Evolutionary conservation across 202 grass and related monocot species (phyloP).

Genomic region (Setaria italica): DNA sequence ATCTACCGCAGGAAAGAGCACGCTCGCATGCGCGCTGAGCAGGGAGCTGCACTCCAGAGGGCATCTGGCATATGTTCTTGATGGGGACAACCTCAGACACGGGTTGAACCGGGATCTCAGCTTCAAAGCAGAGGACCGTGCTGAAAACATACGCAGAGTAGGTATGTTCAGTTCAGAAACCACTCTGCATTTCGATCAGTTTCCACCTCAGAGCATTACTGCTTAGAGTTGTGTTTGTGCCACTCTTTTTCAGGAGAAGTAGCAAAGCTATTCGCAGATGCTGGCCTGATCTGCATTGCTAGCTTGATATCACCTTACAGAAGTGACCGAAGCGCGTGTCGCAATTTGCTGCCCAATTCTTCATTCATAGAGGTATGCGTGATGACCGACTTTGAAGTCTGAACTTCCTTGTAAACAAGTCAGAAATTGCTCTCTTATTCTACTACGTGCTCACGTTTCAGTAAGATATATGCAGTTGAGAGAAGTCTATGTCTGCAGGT

Average conservation of each 20-base stretch:
- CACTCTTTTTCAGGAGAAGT: conserved; percentile 66
- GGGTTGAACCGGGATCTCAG: conserved; percentile 83
- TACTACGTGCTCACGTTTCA: background rate
- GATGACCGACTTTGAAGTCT: no score
- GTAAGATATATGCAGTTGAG: background rate
- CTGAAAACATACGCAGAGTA: conserved; percentile 93
- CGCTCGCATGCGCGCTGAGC: conserved; percentile 74
- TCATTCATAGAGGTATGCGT: conserved; percentile 79
- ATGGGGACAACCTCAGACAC: conserved; percentile 92
- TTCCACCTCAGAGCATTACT: background rate
- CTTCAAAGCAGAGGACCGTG: conserved; percentile 78
- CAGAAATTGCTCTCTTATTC: background rate
- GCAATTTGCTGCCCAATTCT: conserved; percentile 64
- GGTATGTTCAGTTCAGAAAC: conserved; percentile 50
- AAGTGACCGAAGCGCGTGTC: conserved; percentile 72
- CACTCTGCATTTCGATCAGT: background rate
- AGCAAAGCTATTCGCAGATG: conserved; percentile 90
- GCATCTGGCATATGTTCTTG: conserved; percentile 78
- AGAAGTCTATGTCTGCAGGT: conserved; percentile 51
- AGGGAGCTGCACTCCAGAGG: conserved; percentile 68
- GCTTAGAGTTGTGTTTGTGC: background rate
- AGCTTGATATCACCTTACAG: conserved; percentile 89
- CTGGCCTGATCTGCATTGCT: conserved; percentile 87
- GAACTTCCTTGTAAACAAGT: background rate
- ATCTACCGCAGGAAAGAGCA: conserved; percentile 72